Conservation (phyloP, 768 basidiomycete genomes). For the Multifurca ochricompacta region DNA sequence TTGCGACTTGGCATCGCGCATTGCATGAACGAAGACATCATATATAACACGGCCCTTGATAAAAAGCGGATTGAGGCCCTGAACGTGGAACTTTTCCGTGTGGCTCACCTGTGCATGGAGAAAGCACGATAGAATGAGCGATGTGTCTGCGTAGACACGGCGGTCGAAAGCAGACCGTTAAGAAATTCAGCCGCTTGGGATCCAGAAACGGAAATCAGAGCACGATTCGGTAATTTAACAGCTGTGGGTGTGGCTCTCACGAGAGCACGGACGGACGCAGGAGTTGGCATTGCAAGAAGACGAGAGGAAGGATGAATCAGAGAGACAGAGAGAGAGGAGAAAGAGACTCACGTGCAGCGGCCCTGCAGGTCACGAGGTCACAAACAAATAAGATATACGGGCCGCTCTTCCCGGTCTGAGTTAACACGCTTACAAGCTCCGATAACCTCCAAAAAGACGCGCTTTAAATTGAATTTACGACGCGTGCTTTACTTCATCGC, state of each 20-base stretch:
- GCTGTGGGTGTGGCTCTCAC: constrained; percentile 35
- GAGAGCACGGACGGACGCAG: constrained; percentile 35
- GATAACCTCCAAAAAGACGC: too few relatives aligned
- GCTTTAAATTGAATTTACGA: too few relatives aligned
- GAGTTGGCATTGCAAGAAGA: constrained; percentile 33
- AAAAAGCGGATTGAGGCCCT: constrained; percentile 17
- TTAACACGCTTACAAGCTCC: constrained; percentile 13
- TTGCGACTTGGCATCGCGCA: constrained; percentile 35
- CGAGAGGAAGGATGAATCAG: too few relatives aligned
- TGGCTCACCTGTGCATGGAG: constrained; percentile 67
- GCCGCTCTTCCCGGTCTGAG: constrained; percentile 7
- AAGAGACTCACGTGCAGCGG: too few relatives aligned
- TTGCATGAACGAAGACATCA: constrained; percentile 79
- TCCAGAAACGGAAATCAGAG: constrained; percentile 69
- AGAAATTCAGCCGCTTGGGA: constrained; percentile 77
- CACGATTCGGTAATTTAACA: constrained; percentile 57
- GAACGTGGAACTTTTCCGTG: constrained; percentile 4
- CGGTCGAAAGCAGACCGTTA: constrained; percentile 61
- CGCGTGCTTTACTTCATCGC: not conserved
- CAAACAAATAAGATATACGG: not conserved
- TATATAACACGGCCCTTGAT: constrained; percentile 80
- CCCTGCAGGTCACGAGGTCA: too few relatives aligned
- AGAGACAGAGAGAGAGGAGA: too few relatives aligned
- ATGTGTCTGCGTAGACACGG: constrained; percentile 35
- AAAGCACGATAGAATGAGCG: constrained; percentile 64